Base-by-base conservation (phyloP, 2,329 filamentous ascomycete species). In the Colletotrichum karsti region DNA sequence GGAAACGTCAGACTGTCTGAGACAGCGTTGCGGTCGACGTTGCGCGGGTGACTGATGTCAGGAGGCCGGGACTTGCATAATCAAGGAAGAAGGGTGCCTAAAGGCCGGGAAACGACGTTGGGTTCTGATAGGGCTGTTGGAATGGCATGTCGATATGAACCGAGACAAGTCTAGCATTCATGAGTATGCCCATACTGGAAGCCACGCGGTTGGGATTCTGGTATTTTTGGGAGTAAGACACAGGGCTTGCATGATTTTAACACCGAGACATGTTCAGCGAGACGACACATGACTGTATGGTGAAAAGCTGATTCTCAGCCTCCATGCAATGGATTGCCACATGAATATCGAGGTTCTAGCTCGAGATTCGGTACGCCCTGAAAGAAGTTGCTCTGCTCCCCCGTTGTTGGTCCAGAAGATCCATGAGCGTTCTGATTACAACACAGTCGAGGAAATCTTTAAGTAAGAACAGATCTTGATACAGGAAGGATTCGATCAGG, bases 1-100 rank as follows among this genome's bases (percentile, higher is more conserved):
- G 13, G 8, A 53, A 57, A 58, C 44, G 51, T 64, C 64, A 67
- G 51, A 39, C 20, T 67, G 64, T 64, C 64, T 67, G 8, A 67
- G 64, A 58, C 51, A 67, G 13, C 8, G 7, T 18, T 22, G 35
- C 13, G 26, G 15, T 67, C 3, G 13, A 24, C 18, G 35, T 30
- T 58, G 37, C 53, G 28, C 53, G 28, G 35, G 13, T 67, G 64
- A 67, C 44, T 30, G 51, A 30, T 51, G 42, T 35, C 51, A 56
- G 51, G 42, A 37, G 64, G 60, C 8, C 39, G 44, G 41, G 13
- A 46, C 5, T 0, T 37, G 33, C 57, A 60, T 28, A 50, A 51
- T 30, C 57, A 60, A 10, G 44, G 44, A 50, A 26, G 7, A 13
- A n/a, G 22, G 20, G 8, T n/a, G 4, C 24, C 22, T 9, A 15